Base-by-base conservation (phyloP, 495 filamentous ascomycete species). In the Pseudotulostoma volvatum region DNA sequence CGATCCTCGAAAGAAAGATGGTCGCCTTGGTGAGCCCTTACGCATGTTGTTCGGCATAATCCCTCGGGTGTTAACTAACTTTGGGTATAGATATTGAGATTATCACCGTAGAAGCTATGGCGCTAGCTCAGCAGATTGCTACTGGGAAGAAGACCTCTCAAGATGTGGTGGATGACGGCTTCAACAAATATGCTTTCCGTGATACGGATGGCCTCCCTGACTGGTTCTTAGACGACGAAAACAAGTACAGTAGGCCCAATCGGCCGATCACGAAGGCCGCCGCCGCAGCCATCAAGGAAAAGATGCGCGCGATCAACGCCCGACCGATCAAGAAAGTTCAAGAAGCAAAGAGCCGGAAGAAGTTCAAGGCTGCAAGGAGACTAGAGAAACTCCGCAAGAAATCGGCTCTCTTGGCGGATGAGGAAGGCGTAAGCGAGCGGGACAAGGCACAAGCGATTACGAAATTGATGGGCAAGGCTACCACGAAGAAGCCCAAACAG, bases 291-390 rank as follows among this genome's bases (percentile, higher is more conserved):
- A 93, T 96, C 64, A 84, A 86, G 57, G 90, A 94, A 49, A 96
- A 96, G 66, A 55, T 79, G 51, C 81, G 87, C 3, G 86, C 92
- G 1, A 73, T 94, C 44, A 99, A 99, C 54, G 90, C 88, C 9
- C 76, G 90, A 25, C 90, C 90, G 0, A 96, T 96, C 73, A 99
- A 99, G 76, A 99, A 99, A 66, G 90, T 99, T 14, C 77, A 82
- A 46, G 90, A 99, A 57, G 90, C 90, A 16, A 84, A 87, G 60
- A 87, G 84, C 20, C 70, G 90, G 32, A 96, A 96, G 73, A 95
- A 93, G 69, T 80, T 93, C 56, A 92, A 90, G 71, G 80, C 86
- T 15, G 85, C 83, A 0, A 81, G 88, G 62, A 67, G 71, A 40
- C 58, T 99, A 32, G 92, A 96, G 72, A 93, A 92, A 61, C 63